Conservation (phyloP, 1,284 basidiomycete genomes). For the Irpex lacteus region DNA sequence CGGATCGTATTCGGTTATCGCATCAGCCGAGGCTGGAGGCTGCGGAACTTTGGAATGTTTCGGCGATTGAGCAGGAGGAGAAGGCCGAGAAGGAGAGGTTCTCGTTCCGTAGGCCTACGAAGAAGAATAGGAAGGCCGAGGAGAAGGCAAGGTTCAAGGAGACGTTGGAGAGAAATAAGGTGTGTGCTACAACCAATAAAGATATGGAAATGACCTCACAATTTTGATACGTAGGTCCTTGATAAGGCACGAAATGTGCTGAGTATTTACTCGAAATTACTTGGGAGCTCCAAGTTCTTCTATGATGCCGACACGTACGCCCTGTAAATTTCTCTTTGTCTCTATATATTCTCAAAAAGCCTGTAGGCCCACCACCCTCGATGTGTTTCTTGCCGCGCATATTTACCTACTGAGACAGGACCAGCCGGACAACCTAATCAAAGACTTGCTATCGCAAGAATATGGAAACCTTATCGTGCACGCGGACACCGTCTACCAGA, state of each 20-base stretch:
- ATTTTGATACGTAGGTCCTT: conserved; percentile 40
- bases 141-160: conserved; percentile 39
- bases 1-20: conserved; percentile 54
- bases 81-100: conserved; percentile 29
- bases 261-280: conserved; percentile 53
- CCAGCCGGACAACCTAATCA: conserved; percentile 59
- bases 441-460: conserved; percentile 47
- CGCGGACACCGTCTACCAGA: conserved; percentile 45
- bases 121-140: conserved; percentile 31
- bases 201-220: background rate
- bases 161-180: conserved; percentile 67
- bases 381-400: conserved; percentile 65
- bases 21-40: conserved; percentile 58
- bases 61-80: conserved; percentile 41
- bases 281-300: conserved; percentile 52
- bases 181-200: conserved; percentile 22
- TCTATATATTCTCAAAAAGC: background rate
- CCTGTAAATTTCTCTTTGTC: background rate
- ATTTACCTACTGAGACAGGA: conserved; percentile 59
- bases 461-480: conserved; percentile 58
- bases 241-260: conserved; percentile 57
- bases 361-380: conserved; percentile 56
- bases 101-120: conserved; percentile 32
- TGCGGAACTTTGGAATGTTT: conserved; percentile 58
- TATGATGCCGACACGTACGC: conserved; percentile 28